Conservation (phyloP, 805 yeast genomes). For the Starmera dryadoides region DNA sequence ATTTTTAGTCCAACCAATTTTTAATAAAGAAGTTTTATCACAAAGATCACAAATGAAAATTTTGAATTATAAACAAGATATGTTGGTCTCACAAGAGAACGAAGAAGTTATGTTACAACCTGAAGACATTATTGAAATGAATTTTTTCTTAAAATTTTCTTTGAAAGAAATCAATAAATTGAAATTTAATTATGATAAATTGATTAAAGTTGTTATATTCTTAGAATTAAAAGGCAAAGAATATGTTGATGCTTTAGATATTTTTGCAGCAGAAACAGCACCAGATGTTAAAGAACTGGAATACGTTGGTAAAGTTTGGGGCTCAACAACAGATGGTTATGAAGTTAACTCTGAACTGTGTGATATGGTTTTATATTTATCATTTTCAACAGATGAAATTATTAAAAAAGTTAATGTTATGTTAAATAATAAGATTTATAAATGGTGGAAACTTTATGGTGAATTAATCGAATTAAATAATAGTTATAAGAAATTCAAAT, state of each 20-base stretch:
- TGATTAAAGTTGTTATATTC: slow-evolving; percentile 31
- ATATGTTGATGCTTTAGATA: slow-evolving; percentile 8
- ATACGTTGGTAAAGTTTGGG: slow-evolving; percentile 7
- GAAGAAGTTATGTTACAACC: slow-evolving; percentile 16
- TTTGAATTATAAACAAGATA: slow-evolving; percentile 21
- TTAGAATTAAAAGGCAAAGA: slow-evolving; percentile 14
- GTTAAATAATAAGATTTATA: slow-evolving; percentile 25
- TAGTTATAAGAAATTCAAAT: slow-evolving; percentile 22
- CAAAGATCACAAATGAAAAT: slow-evolving; percentile 21
- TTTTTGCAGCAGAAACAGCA: slow-evolving; percentile 3
- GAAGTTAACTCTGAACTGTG: slow-evolving; percentile 11
- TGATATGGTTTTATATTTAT: slow-evolving; percentile 11
- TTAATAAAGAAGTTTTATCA: slow-evolving; percentile 26
- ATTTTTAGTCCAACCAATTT: slow-evolving; percentile 27
- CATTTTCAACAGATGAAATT: slow-evolving; percentile 19
- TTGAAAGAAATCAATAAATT: slow-evolving; percentile 32
- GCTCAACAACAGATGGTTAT: slow-evolving; percentile 15
- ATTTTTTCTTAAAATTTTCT: slow-evolving; percentile 41
- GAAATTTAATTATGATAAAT: slow-evolving; percentile 21
- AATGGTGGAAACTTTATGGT: slow-evolving; percentile 40
- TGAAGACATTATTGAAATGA: slow-evolving; percentile 37
- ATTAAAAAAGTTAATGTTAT: slow-evolving; percentile 24
- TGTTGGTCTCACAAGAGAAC: slow-evolving; percentile 3
- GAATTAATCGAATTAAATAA: slow-evolving; percentile 30
- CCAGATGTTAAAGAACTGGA: slow-evolving; percentile 11